Conservation (phyloP, 225 moss, liverwort and hornwort species). For the Anthoceros angustus region DNA sequence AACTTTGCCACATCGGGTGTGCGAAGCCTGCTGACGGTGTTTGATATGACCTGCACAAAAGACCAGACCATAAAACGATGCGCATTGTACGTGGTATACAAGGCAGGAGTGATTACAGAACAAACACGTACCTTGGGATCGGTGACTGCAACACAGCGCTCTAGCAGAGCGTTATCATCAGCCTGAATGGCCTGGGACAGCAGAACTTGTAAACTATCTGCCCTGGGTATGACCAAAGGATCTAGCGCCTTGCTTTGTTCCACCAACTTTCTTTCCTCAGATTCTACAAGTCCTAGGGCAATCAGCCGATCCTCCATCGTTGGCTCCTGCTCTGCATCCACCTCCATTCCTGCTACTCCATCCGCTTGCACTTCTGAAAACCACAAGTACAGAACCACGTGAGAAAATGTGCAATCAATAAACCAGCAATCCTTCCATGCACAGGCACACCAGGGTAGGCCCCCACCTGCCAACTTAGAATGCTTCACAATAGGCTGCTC, state of each 20-base stretch:
- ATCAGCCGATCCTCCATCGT: conserved; percentile 76
- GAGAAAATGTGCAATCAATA: background rate
- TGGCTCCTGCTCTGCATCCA: conserved; percentile 36
- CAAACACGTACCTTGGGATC: conserved; percentile 28
- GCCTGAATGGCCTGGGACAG: conserved; percentile 76
- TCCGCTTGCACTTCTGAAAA: conserved; percentile 5
- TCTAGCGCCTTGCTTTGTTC: conserved; percentile 12
- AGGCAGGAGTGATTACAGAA: background rate
- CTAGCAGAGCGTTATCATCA: conserved; percentile 51
- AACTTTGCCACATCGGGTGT: conserved; percentile 65
- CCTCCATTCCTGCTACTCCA: conserved; percentile 8
- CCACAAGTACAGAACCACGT: background rate
- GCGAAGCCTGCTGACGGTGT: conserved; percentile 45
- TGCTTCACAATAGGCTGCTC: conserved; percentile 19
- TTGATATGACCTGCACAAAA: conserved; percentile 25
- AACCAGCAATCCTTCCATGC: background rate
- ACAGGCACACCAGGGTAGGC: background rate
- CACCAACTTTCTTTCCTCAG: conserved; percentile 15
- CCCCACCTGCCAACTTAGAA: conserved; percentile 15
- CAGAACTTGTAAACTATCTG: conserved; percentile 63
- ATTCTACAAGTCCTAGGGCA: conserved; percentile 46
- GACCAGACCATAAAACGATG: background rate
- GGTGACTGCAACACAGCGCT: conserved; percentile 40
- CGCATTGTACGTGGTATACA: background rate
- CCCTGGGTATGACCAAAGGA: conserved; percentile 32